Base-by-base conservation (phyloP, 345 rosid genomes). In the Noccaea bulbosa region DNA sequence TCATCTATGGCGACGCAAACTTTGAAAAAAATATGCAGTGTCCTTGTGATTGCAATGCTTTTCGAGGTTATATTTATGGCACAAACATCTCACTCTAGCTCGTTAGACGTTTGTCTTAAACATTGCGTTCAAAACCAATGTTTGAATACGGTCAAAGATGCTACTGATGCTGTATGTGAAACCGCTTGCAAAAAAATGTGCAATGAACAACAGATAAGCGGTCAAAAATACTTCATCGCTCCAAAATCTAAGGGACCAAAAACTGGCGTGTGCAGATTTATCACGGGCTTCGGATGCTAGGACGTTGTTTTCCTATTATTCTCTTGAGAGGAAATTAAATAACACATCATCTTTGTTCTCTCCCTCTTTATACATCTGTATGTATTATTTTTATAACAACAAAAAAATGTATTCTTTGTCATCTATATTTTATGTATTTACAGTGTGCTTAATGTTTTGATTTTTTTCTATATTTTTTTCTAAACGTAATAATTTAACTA, bases 181-280 rank as follows among this genome's bases (percentile, higher is more conserved):
- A 39, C 20, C 3, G 48, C 33, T 22, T 59, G 65, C 48, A 59
- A 40, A 27, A 40, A 59, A 40, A 11, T 39, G 65, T 59, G 65
- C 16, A 11, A 22, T 11, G 11, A 11, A 59, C 45, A 24, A 24
- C 27, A 24, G 27, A 24, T 24, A 24, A 3, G 27, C 27, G 27
- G 27, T 24, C 27, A 24, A 24, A 24, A 24, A 24, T 11, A 52
- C 11, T 0, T 3, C 10, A 1, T 9, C 24, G 10, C 50, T 47
- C 27, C 12, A 47, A 10, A 7, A 8, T 17, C 20, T 0, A 17
- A 47, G 27, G 4, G 20, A 47, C 11, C 27, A 8, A 8, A 43
- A 16, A 0, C 52, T 47, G 27, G 52, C 27, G 3, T 47, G 15
- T 47, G 52, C 30, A 3, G 9, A 4, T 47, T 16, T 47, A 1